A percentile compares a stretch with the other conserved stretches of the same genome.
Evolutionary conservation across 148 eudicot genomes (phyloP).

Genomic region (Fagopyrum tataricum): DNA sequence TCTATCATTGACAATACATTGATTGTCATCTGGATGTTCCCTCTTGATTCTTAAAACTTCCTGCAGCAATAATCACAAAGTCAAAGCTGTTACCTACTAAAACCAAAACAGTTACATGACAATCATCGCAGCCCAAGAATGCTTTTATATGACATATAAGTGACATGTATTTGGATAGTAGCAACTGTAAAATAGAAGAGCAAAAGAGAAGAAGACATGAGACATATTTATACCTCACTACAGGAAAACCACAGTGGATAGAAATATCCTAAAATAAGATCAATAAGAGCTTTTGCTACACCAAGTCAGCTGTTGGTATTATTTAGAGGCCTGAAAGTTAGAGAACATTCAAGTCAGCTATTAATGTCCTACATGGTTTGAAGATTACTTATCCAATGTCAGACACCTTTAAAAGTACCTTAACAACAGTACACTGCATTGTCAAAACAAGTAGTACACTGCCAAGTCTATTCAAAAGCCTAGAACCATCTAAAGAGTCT

Average conservation of each 20-base stretch:
- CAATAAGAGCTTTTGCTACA: not conserved
- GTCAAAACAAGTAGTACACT: not conserved
- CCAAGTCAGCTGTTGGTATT: not conserved
- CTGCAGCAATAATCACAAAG: conserved; percentile 31
- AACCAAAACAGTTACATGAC: not conserved
- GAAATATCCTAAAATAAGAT: not conserved
- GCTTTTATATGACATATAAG: not conserved
- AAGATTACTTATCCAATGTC: not conserved
- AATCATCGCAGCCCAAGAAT: not conserved
- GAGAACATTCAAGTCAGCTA: not conserved
- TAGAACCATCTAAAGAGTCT: not conserved
- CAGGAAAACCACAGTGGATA: not conserved
- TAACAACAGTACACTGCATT: not conserved
- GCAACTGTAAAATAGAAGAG: not conserved
- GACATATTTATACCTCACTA: too few relatives aligned
- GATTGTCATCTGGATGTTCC: conserved; percentile 92
- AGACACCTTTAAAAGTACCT: not conserved
- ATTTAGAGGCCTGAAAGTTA: not conserved
- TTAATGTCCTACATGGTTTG: not conserved
- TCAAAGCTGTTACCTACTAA: not conserved
- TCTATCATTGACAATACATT: conserved; percentile 93
- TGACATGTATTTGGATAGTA: not conserved
- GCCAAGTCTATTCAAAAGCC: not conserved
- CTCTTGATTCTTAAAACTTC: conserved; percentile 84
- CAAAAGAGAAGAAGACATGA: not conserved